Conservation (phyloP, 2,329 filamentous ascomycete species). For the Colletotrichum lindemuthianum region DNA sequence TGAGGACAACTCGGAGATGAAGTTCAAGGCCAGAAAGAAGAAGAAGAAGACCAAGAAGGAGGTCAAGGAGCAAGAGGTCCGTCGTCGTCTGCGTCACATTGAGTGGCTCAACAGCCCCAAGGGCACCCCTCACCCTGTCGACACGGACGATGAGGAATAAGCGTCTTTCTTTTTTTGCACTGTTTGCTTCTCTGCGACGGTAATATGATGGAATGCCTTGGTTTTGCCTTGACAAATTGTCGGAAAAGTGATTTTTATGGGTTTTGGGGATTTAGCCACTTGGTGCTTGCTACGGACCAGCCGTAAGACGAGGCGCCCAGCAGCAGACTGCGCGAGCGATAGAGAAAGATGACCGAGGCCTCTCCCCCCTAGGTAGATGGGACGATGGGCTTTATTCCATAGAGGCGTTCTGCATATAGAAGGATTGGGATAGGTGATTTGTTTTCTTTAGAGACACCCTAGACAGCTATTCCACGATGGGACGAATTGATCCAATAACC, state of each 20-base stretch:
- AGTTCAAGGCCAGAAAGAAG: conserved; percentile 93
- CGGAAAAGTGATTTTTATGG: conserved; percentile 14
- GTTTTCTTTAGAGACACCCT: conserved; percentile 22
- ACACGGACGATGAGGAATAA: conserved; percentile 79
- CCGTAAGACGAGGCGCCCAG: background rate
- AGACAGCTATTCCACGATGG: conserved; percentile 29
- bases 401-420: conserved; percentile 35
- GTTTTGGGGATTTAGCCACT: background rate
- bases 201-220: conserved; percentile 21
- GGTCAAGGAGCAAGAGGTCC: conserved; percentile 89
- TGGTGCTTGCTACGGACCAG: background rate
- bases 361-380: background rate
- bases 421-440: conserved; percentile 21
- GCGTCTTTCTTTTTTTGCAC: background rate
- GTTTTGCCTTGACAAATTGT: conserved; percentile 15
- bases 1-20: conserved; percentile 82
- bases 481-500: conserved; percentile 22
- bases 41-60: conserved; percentile 99
- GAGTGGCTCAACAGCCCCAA: conserved; percentile 87
- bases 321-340: conserved; percentile 2
- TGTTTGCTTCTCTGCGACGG: conserved; percentile 12
- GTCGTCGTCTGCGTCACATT: conserved; percentile 86
- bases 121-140: conserved; percentile 80
- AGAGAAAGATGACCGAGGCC: background rate
- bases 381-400: conserved; percentile 14